phyloP scores from a whole-genome alignment of 169 alveolate species.

The Plasmodium blacklocki region DNA sequence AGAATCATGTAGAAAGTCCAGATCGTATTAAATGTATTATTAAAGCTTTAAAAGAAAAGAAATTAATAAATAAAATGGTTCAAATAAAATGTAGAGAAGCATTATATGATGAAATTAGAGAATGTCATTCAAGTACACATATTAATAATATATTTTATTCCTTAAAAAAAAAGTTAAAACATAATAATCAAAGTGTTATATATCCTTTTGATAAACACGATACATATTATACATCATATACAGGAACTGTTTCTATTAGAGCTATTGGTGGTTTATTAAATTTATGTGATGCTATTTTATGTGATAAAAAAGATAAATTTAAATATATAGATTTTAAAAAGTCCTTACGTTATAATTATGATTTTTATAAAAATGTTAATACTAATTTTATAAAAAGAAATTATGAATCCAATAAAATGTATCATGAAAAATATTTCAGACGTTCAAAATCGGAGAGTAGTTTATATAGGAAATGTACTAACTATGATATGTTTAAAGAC shows the following conservation, averaged over 20 bases:
- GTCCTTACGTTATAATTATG: slow-evolving; percentile 46
- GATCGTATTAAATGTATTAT: slow-evolving; percentile 48
- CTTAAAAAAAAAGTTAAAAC: slow-evolving; percentile 45
- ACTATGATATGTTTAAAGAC: not conserved
- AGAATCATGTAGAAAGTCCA: slow-evolving; percentile 51
- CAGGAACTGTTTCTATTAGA: slow-evolving; percentile 79
- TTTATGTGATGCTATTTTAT: slow-evolving; percentile 72
- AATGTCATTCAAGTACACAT: slow-evolving; percentile 44
- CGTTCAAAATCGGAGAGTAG: slow-evolving; percentile 49
- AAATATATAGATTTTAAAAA: slow-evolving; percentile 67
- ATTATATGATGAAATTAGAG: slow-evolving; percentile 53
- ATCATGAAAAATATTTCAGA: slow-evolving; percentile 12
- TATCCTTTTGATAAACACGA: slow-evolving; percentile 75
- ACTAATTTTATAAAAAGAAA: not conserved
- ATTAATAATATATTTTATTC: slow-evolving; percentile 61
- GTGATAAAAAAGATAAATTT: slow-evolving; percentile 60
- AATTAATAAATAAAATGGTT: slow-evolving; percentile 63
- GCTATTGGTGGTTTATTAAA: slow-evolving; percentile 81
- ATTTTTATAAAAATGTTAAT: slow-evolving; percentile 25
- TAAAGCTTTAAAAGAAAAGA: slow-evolving; percentile 51
- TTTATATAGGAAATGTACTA: not conserved
- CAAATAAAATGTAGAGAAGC: slow-evolving; percentile 71
- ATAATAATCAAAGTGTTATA: slow-evolving; percentile 43
- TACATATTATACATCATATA: slow-evolving; percentile 77
- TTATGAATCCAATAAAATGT: slow-evolving; percentile 1